Percentiles rank a stretch among this genome's conserved stretches.
Evolutionary conservation across 2,329 filamentous ascomycete genomes (phyloP).

Genomic region (Claviceps sorghi): DNA sequence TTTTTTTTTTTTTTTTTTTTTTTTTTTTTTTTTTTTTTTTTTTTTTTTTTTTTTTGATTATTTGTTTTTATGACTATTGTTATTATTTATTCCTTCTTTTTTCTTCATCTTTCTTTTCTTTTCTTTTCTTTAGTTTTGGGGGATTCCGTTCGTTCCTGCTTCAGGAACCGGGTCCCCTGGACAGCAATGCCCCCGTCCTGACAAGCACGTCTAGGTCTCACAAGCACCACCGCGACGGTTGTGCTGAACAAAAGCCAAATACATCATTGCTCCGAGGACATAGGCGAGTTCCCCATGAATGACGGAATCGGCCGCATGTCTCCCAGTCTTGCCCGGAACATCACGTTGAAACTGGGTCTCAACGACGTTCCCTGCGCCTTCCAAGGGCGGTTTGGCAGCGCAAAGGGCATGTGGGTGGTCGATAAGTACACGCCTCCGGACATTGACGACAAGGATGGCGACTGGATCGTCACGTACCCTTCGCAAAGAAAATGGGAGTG

Average conservation of each 20-base stretch:
- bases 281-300: slow-evolving; percentile 40
- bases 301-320: slow-evolving; percentile 56
- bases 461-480: slow-evolving; percentile 52
- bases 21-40: no score
- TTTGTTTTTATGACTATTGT: no score
- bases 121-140: no score
- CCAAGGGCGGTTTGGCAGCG: slow-evolving; percentile 56
- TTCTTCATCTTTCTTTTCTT: no score
- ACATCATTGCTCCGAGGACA: slow-evolving; percentile 19
- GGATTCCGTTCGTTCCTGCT: no score
- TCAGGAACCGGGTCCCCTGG: no score
- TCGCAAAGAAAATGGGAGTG: slow-evolving; percentile 57
- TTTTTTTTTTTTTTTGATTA: neutral
- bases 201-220: slow-evolving; percentile 29
- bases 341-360: slow-evolving; percentile 37
- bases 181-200: neutral
- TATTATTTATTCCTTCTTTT: no score
- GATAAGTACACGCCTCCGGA: slow-evolving; percentile 15
- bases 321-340: slow-evolving; percentile 35
- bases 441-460: slow-evolving; percentile 20
- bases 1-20: no score
- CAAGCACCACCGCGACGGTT: slow-evolving; percentile 32
- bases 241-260: slow-evolving; percentile 34
- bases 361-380: slow-evolving; percentile 45
- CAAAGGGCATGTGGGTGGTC: slow-evolving; percentile 64